Conservation (phyloP, 2,329 filamentous ascomycete species). For the Aspergillus calidoustus region DNA sequence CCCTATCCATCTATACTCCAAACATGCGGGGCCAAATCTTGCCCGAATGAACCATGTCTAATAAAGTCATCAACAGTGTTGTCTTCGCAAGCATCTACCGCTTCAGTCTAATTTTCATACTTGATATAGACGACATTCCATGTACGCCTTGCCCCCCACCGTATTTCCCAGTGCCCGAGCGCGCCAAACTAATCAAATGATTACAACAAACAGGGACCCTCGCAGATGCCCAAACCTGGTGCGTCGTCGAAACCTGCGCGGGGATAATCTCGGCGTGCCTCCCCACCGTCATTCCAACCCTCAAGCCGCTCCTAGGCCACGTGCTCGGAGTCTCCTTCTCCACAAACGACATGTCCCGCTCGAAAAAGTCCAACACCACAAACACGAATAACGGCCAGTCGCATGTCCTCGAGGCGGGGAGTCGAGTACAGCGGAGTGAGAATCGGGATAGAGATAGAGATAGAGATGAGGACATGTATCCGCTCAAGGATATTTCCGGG, state of each 20-base stretch:
- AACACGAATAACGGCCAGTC: no score
- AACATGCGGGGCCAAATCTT: no score
- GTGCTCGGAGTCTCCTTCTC: no score
- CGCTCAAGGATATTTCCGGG: no score
- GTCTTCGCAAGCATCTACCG: slow-evolving; percentile 16
- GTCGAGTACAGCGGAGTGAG: no score
- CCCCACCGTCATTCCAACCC: slow-evolving; percentile 1
- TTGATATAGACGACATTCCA: slow-evolving; percentile 9
- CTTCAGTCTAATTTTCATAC: slow-evolving; percentile 10
- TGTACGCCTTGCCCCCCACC: not conserved
- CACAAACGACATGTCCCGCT: no score
- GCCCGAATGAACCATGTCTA: no score
- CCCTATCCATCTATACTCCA: no score
- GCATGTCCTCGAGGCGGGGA: no score
- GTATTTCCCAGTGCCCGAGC: not conserved
- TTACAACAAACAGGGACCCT: slow-evolving; percentile 1
- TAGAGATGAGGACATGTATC: no score
- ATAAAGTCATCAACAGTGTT: not conserved
- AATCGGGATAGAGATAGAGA: no score
- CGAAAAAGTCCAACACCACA: no score
- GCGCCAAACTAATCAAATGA: not conserved
- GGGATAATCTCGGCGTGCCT: slow-evolving; percentile 11
- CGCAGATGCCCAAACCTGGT: slow-evolving; percentile 13
- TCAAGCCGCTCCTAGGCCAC: not conserved
- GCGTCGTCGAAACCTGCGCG: slow-evolving; percentile 10